phyloP scores from a whole-genome alignment of 345 rosid species.

The Psidium friedrichsthalianum region DNA sequence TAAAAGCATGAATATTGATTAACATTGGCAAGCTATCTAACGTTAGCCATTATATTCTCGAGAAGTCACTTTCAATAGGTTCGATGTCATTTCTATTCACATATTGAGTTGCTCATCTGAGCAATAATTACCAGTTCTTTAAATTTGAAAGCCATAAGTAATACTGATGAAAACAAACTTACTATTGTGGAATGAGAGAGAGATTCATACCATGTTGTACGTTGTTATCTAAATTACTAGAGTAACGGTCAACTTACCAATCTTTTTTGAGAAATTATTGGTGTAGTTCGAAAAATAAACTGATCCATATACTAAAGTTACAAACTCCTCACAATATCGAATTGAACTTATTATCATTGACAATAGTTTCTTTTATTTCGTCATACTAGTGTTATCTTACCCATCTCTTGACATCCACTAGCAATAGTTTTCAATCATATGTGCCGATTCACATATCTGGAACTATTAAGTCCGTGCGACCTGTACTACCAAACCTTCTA shows the following conservation, averaged over 20 bases:
- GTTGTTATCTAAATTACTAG: not conserved
- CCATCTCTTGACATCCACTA: not conserved
- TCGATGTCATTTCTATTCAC: too few species aligned
- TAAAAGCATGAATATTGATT: too few species aligned
- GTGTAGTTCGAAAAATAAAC: not conserved
- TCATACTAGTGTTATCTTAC: not conserved
- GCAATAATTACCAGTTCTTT: not conserved
- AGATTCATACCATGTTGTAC: not conserved
- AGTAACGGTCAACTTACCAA: not conserved
- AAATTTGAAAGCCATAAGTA: not conserved
- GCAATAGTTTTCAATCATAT: not conserved
- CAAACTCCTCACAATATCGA: not conserved
- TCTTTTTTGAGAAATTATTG: not conserved
- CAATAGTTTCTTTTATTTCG: not conserved
- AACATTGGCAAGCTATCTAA: too few species aligned
- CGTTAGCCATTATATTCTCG: too few species aligned
- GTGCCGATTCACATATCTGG: not conserved
- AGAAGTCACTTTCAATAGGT: too few species aligned
- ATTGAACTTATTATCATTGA: not conserved
- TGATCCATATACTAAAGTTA: too few species aligned
- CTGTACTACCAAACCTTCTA: not conserved
- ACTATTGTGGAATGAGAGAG: not conserved
- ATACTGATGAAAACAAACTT: not conserved
- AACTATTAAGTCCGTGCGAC: not conserved
- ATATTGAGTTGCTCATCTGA: too few species aligned